Evolutionary conservation across 495 filamentous ascomycete species (phyloP), one percentile per base, ranked within the genome.

Genomic region (Aspergillus mulundensis): DNA sequence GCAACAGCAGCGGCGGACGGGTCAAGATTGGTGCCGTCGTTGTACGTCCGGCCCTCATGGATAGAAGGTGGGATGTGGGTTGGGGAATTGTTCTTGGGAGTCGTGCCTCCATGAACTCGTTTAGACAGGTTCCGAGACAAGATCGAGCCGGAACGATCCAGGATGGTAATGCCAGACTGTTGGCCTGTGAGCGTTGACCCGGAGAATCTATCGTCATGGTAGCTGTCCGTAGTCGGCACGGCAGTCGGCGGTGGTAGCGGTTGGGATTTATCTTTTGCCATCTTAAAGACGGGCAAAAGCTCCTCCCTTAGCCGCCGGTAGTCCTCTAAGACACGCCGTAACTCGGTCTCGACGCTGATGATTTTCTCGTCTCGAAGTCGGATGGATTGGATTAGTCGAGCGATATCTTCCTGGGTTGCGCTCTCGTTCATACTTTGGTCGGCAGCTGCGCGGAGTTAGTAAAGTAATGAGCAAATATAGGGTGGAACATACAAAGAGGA

Each of bases 391-490:
- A 96, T 91, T 16, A 97, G 80, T 16, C 89, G 84, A 30, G 90
- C 87, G 57, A 97, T 86, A 66, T 98, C 94, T 55, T 95, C 90
- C 49, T 96, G 84, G 5, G 91, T 94, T 0, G 94, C 92, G 44
- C 84, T 87, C 49, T 90, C 85, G 63, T 94, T 91, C 49, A 86
- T 84, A 64, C 89, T 88, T 59, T 88, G 88, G 63, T 96, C 94
- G 70, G 91, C 94, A 52, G 94, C 93, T 93, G 64, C 54, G 45
- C 7, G 38, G 23, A 24, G 51, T 65, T 51, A 67, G 66, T 32
- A 50, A 48, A 60, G 49, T 57, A 21, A 21, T 42, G 19, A 54
- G 25, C 19, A 36, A 14, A 21, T 4, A 28, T 21, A 21, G 21
- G 48, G 21, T 20, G 44, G 39, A 51, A 79, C 89, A 59, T 85